A percentile compares a stretch with the other conserved stretches of the same genome.
Conservation (phyloP, 1,284 basidiomycete species). For the Filobasidium uniguttulatum region DNA sequence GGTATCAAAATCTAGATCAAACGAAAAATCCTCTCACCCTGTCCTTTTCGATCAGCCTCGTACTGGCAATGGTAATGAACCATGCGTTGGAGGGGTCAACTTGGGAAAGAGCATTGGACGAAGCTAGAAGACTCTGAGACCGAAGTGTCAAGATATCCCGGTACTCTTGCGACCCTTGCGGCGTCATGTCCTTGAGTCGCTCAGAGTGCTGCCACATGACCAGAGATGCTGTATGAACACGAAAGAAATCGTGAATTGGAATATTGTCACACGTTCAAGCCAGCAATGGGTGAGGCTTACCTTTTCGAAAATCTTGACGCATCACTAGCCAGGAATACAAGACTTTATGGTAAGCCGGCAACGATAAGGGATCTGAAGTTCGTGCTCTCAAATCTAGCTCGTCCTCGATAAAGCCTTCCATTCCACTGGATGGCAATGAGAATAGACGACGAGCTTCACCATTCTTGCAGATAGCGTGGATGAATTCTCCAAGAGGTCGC, state of each 20-base stretch:
- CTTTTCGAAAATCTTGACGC: conserved; percentile 55
- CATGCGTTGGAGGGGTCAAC: conserved; percentile 71
- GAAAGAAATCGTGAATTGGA: conserved; percentile 14
- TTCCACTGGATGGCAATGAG: conserved; percentile 69
- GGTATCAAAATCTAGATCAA: not conserved
- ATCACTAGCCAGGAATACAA: conserved; percentile 88
- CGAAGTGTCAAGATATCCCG: conserved; percentile 56
- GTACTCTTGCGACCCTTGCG: conserved; percentile 36
- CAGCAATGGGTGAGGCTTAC: not conserved
- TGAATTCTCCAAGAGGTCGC: conserved; percentile 37
- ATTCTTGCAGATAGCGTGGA: conserved; percentile 86
- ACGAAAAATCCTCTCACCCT: conserved; percentile 6
- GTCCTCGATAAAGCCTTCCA: conserved; percentile 76
- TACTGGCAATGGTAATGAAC: conserved; percentile 27
- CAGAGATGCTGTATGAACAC: conserved; percentile 43
- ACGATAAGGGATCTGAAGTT: conserved; percentile 74
- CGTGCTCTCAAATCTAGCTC: conserved; percentile 85
- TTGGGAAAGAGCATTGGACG: conserved; percentile 78
- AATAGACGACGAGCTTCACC: conserved; percentile 66
- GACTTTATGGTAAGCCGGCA: conserved; percentile 79
- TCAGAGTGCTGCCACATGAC: not conserved
- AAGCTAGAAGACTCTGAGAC: conserved; percentile 64
- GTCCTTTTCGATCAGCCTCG: not conserved
- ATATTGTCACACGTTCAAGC: not conserved
- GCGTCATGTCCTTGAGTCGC: not conserved